These are phyloP conservation scores for Penstemon eatonii DNA, from an alignment of 257 asterid genomes.

Conservation along the genomic window DNA sequence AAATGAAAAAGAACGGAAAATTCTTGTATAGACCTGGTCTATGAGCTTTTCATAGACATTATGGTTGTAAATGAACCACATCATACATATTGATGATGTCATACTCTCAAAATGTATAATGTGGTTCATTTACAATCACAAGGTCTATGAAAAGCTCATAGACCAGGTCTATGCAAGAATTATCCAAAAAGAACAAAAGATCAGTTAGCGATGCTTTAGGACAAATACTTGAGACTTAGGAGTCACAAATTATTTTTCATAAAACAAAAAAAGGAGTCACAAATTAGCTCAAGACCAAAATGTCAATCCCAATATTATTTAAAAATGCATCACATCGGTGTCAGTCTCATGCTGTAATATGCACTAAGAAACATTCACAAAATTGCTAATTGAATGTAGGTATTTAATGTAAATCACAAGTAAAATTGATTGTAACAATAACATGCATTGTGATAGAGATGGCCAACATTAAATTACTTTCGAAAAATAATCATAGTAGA, in stretches of 20 bases:
- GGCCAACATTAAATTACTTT: background rate
- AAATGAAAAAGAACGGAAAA: background rate
- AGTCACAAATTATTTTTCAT: background rate
- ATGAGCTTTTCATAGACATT: too few relatives aligned
- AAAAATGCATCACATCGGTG: constrained; percentile 1
- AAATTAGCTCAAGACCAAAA: constrained; percentile 1
- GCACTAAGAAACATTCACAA: constrained; percentile 10
- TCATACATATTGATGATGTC: too few relatives aligned
- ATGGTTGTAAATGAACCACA: too few relatives aligned
- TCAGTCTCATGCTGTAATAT: background rate
- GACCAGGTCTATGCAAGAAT: too few relatives aligned
- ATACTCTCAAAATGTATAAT: too few relatives aligned
- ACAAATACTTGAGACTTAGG: constrained; percentile 4
- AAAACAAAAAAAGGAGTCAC: background rate
- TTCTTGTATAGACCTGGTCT: too few relatives aligned
- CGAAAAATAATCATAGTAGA: background rate
- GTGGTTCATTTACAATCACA: too few relatives aligned
- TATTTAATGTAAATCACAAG: constrained; percentile 32
- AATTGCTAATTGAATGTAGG: constrained; percentile 21
- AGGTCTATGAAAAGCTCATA: too few relatives aligned
- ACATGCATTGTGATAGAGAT: constrained; percentile 1
- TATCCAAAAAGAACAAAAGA: background rate
- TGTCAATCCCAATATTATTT: constrained; percentile 1
- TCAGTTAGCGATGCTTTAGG: constrained; percentile 16
- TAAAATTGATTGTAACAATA: constrained; percentile 28